These are phyloP conservation scores for Grammothele lineata DNA, from an alignment of 768 basidiomycete genomes.

Conservation along the genomic window DNA sequence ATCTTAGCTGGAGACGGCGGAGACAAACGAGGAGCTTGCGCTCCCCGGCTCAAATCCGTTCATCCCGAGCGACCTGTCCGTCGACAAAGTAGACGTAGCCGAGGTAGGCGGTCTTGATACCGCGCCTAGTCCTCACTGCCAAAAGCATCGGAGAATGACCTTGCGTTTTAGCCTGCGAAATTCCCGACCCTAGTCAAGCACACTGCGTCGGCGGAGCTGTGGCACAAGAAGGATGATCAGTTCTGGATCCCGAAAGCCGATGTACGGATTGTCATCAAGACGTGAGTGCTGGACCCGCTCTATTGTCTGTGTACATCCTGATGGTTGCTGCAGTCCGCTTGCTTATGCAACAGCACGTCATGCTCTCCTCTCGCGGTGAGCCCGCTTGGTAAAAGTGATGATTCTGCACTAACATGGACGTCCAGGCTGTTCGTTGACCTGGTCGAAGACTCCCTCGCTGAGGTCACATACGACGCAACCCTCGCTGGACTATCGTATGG, in stretches of 20 bases:
- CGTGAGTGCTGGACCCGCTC: too few species aligned
- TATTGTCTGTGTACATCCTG: too few species aligned
- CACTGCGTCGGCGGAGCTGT: constrained; percentile 34
- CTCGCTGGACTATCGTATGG: constrained; percentile 45
- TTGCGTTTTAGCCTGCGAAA: constrained; percentile 29
- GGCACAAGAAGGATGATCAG: constrained; percentile 56
- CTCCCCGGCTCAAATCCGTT: constrained; percentile 48
- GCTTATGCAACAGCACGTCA: constrained; percentile 28
- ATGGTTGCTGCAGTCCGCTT: constrained; percentile 21
- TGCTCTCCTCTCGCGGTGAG: constrained; percentile 13
- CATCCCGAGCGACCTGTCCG: constrained; percentile 39
- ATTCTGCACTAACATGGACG: too few species aligned
- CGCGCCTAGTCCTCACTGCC: too few species aligned
- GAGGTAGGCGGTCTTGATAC: constrained; percentile 10
- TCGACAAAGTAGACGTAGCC: constrained; percentile 33
- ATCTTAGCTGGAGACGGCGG: constrained; percentile 19
- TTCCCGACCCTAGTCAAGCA: constrained; percentile 36
- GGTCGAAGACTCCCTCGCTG: constrained; percentile 45
- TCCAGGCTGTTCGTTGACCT: constrained; percentile 21
- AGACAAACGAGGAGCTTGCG: constrained; percentile 28
- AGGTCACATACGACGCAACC: constrained; percentile 48
- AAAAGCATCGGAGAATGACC: too few species aligned
- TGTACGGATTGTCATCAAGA: constrained; percentile 33
- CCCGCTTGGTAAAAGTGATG: too few species aligned
- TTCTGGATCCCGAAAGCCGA: constrained; percentile 52